Percentiles rank a stretch among this genome's conserved stretches.
phyloP scores from a whole-genome alignment of 148 eudicot species.

The Cornus controversa region DNA sequence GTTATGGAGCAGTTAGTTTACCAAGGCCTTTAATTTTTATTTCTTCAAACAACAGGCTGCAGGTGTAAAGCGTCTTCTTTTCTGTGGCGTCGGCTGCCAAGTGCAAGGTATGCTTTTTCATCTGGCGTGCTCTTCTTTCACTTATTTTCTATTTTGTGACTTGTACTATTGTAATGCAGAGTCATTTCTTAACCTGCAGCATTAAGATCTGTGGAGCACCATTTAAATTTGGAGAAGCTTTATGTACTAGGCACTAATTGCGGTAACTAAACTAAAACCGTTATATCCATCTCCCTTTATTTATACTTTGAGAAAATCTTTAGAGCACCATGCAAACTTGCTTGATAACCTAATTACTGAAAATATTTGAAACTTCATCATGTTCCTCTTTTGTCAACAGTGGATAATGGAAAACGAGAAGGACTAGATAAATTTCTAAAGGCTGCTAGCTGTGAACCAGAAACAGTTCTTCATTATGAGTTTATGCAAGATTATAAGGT shows the following conservation, averaged over 20 bases:
- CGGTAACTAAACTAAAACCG: slow-evolving; percentile 53
- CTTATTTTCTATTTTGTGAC: slow-evolving; percentile 28
- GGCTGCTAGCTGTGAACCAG: slow-evolving; percentile 96
- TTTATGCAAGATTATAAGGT: slow-evolving; percentile 99
- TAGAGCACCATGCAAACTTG: too few species aligned
- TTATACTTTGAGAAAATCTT: too few species aligned
- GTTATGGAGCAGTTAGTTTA: too few species aligned
- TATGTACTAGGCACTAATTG: slow-evolving; percentile 97
- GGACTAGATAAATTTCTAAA: slow-evolving; percentile 93
- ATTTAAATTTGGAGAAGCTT: slow-evolving; percentile 91
- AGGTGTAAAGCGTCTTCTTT: slow-evolving; percentile 93
- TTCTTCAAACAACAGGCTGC: slow-evolving; percentile 63
- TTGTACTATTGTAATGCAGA: slow-evolving; percentile 71
- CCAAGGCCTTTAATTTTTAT: neutral
- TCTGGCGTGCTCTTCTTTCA: slow-evolving; percentile 9
- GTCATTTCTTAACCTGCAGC: slow-evolving; percentile 79
- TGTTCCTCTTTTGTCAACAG: slow-evolving; percentile 29
- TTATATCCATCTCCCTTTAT: neutral
- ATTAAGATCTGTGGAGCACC: slow-evolving; percentile 86
- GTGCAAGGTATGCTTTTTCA: slow-evolving; percentile 71
- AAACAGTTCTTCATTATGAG: slow-evolving; percentile 97
- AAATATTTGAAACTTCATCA: neutral
- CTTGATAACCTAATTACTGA: neutral
- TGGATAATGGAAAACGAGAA: slow-evolving; percentile 95
- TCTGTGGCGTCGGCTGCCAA: slow-evolving; percentile 99